phyloP scores from a whole-genome alignment of 192 early-diverging fungal species.

The Piromyces sp. region DNA sequence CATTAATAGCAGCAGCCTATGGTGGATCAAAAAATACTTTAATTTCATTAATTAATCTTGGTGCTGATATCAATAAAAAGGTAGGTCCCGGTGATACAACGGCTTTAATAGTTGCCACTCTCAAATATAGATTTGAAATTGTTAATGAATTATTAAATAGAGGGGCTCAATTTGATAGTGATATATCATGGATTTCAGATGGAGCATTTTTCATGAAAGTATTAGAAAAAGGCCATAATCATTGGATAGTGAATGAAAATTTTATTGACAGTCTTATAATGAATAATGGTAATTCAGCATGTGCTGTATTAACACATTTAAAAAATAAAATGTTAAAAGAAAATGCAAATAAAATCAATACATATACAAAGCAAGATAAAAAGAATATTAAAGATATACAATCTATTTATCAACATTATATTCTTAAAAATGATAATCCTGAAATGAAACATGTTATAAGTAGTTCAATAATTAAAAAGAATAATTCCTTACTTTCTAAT shows the following conservation, averaged over 20 bases:
- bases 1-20: slow-evolving; percentile 21
- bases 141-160: background rate
- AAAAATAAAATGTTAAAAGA: too few species aligned
- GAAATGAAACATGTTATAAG: background rate
- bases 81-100: slow-evolving; percentile 8
- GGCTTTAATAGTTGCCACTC: background rate
- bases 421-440: background rate
- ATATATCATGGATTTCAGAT: background rate
- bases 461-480: background rate
- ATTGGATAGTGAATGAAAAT: background rate
- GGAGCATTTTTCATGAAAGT: background rate
- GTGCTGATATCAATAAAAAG: slow-evolving; percentile 15
- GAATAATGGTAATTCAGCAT: too few species aligned
- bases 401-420: background rate
- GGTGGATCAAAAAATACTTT: slow-evolving; percentile 13
- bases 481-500: background rate
- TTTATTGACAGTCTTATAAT: background rate
- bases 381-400: background rate
- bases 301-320: too few species aligned
- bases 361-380: too few species aligned
- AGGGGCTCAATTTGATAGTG: background rate
- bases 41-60: slow-evolving; percentile 15
- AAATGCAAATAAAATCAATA: too few species aligned
- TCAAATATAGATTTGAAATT: background rate
- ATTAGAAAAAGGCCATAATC: background rate